Base-by-base conservation (phyloP, 2,329 filamentous ascomycete species). In the Allantophomopsis cytisporea region DNA sequence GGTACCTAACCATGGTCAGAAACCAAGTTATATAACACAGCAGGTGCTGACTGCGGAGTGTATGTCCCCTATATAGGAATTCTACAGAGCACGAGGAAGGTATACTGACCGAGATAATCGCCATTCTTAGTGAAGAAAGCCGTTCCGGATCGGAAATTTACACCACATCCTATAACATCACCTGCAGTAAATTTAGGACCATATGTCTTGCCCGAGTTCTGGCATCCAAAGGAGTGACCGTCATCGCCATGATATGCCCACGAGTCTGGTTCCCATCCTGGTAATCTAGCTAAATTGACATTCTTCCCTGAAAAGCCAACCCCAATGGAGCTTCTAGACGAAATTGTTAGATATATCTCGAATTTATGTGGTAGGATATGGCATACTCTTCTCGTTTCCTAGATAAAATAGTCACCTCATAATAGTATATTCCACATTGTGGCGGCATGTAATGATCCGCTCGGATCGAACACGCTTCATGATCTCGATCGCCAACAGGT, bases 341-440 rank as follows among this genome's bases (percentile, higher is more conserved):
- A 32, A 16, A 3, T 3, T 28, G 23, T 28, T 8, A 28, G 23
- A 28, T 8, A 28, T 28, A 28, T 8, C 8, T 28, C 23, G 23
- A 28, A 28, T 28, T 28, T 28, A 28, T 28, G 23, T 28, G 4
- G 3, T 28, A 3, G 23, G 11, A 28, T 28, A 10, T 28, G 23
- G 50, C 69, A 47, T 65, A 78, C 75, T 74, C 75, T 50, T 83
- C 80, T 54, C 80, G 78, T 38, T 73, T 73, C 51, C 78, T 76
- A 7, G 75, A 73, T 38, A 79, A 57, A 36, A 85, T 71, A 7
- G 72, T 60, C 17, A 81, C 69, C 56, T 98, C 91, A 54, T 78
- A 98, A 58, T 98, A 98, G 59, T 94, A 98, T 43, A 98, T 80
- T 2, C 91, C 91, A 48, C 84, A 91, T 53, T 94, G 82, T 30